Evolutionary conservation across 2,329 filamentous ascomycete species (phyloP).

Genomic region (Cordyceps pruinosa): DNA sequence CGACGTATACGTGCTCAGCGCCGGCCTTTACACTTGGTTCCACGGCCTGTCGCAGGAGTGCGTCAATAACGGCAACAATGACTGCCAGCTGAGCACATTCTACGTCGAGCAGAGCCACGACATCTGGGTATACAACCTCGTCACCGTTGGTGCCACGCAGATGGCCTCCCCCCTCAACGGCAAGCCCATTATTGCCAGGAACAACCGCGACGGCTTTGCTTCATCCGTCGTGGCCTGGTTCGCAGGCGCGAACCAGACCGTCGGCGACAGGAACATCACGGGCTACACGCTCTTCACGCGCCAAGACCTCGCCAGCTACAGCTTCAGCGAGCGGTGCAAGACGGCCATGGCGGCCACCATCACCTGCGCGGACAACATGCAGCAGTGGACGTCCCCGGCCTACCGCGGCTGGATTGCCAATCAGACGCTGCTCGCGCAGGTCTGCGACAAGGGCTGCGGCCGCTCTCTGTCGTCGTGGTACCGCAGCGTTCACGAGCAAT

Average conservation of each 20-base stretch:
- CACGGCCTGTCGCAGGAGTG: constrained; percentile 47
- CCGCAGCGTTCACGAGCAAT: not conserved
- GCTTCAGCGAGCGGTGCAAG: not conserved
- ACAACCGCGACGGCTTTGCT: constrained; percentile 53
- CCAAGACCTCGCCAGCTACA: not conserved
- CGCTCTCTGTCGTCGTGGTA: constrained; percentile 14
- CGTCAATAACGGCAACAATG: constrained; percentile 23
- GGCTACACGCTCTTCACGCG: not conserved
- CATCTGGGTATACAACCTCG: constrained; percentile 1
- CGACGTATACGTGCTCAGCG: constrained; percentile 29
- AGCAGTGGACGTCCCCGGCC: not conserved
- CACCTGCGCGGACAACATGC: not conserved
- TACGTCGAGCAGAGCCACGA: constrained; percentile 11
- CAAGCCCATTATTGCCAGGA: constrained; percentile 40
- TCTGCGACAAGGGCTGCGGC: not conserved
- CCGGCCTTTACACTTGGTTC: constrained; percentile 55
- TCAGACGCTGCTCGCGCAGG: not conserved
- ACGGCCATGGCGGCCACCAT: not conserved
- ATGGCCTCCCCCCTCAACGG: not conserved
- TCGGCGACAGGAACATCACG: not conserved
- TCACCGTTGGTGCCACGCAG: not conserved
- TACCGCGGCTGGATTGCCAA: not conserved
- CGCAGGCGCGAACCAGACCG: not conserved
- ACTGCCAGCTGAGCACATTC: constrained; percentile 34
- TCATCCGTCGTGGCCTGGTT: constrained; percentile 30